Evolutionary conservation across 805 yeast genomes (phyloP), one percentile per base, ranked within the genome.

Genomic region (Saturnispora quitensis): DNA sequence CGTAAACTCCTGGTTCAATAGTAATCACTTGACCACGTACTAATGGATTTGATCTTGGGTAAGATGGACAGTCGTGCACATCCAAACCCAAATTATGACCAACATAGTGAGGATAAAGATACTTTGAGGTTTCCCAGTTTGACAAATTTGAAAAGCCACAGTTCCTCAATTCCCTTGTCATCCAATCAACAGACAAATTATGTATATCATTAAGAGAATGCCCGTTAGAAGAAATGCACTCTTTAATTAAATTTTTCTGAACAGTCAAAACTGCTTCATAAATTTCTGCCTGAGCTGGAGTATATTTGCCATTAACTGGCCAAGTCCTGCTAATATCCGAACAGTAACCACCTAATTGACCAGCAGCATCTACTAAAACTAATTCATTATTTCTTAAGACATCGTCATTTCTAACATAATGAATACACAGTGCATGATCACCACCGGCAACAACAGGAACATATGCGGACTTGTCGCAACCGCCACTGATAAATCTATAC

Each of bases 371-470:
- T 3, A 93, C 89, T 28, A 93, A 77, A 7, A 89, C 96, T 53
- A 66, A 46, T 56, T 91, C 97, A 56, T 82, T 89, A 43, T 78
- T 76, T 52, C 77, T 77, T 55, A 93, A 74, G 12, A 85, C 67
- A 62, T 88, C 96, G 66, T 93, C 96, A 62, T 93, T 93, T 53
- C 96, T 73, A 0, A 96, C 90, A 66, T 93, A 93, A 68, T 93
- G 99, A 54, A 93, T 91, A 40, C 91, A 86, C 40, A 93, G 69
- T 0, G 97, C 89, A 65, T 93, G 90, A 28, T 77, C 70, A 1
- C 99, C 99, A 34, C 96, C 84, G 5, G 98, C 99, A 3, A 93
- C 95, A 9, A 93, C 99, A 0, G 99, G 98, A 20, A 90, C 79
- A 64, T 93, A 93, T 0, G 97, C 97, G 40, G 85, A 78, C 55